phyloP scores from a whole-genome alignment of 768 basidiomycete species.

The Crucibulum laeve region DNA sequence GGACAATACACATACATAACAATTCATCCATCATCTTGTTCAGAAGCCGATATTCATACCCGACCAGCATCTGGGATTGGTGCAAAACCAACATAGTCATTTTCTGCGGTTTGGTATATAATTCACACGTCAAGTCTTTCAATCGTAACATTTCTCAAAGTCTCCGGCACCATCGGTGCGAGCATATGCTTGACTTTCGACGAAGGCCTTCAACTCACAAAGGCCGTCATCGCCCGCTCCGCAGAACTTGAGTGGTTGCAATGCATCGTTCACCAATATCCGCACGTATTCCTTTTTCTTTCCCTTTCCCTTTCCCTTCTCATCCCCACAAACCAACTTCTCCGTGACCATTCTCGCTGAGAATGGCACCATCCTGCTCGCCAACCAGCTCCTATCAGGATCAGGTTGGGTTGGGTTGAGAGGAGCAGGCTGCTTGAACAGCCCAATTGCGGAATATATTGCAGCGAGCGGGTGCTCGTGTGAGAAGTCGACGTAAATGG shows the following conservation, averaged over 20 bases:
- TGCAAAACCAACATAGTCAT: no score
- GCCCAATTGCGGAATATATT: conserved; percentile 62
- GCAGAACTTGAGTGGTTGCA: conserved; percentile 63
- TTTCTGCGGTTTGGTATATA: no score
- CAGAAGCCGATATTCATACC: no score
- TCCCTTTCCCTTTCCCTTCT: not conserved
- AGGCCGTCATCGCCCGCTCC: conserved; percentile 47
- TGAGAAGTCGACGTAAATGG: conserved; percentile 75
- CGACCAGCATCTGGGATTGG: no score
- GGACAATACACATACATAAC: no score
- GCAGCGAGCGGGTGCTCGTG: conserved; percentile 86
- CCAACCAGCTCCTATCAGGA: conserved; percentile 43
- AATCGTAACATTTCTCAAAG: conserved; percentile 56
- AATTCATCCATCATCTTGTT: no score
- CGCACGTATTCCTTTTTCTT: conserved; percentile 49
- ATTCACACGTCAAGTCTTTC: not conserved
- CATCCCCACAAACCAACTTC: conserved; percentile 44
- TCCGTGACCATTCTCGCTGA: conserved; percentile 72
- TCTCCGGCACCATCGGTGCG: conserved; percentile 66
- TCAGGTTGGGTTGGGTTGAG: conserved; percentile 29
- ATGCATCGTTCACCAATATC: conserved; percentile 74
- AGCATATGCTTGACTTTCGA: conserved; percentile 69
- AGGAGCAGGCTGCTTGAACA: conserved; percentile 33
- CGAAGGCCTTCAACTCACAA: conserved; percentile 62
- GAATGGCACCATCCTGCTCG: conserved; percentile 68